These are phyloP conservation scores for Zoysia pacifica DNA, from an alignment of 176 grass and related monocot species.

Conservation along the genomic window DNA sequence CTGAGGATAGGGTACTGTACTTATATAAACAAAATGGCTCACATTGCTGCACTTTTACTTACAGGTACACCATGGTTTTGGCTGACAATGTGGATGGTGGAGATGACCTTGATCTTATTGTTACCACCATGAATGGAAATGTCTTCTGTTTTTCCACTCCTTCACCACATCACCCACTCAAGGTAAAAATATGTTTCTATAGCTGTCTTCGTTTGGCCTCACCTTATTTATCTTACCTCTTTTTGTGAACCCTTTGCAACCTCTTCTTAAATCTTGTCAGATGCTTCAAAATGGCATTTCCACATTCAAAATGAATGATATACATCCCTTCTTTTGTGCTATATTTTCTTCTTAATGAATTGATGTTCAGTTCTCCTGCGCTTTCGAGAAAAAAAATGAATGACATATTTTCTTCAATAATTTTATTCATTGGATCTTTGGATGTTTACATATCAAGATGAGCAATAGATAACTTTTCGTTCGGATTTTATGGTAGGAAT, in stretches of 20 bases:
- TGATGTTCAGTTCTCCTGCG: too few species aligned
- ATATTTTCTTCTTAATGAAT: too few species aligned
- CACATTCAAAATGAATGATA: not conserved
- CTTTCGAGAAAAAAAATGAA: not conserved
- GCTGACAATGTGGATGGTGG: slow-evolving; percentile 96
- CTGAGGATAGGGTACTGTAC: slow-evolving; percentile 16
- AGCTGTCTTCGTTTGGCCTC: slow-evolving; percentile 19
- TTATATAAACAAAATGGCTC: slow-evolving; percentile 11
- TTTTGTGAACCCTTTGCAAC: slow-evolving; percentile 18
- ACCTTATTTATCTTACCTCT: not conserved
- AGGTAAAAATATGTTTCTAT: slow-evolving; percentile 45
- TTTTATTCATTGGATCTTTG: not conserved
- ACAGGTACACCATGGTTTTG: slow-evolving; percentile 96
- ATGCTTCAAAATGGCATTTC: slow-evolving; percentile 9
- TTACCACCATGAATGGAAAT: slow-evolving; percentile 97
- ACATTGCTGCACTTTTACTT: slow-evolving; percentile 34
- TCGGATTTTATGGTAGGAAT: slow-evolving; percentile 61
- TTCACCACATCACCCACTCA: slow-evolving; percentile 91
- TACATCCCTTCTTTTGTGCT: not conserved
- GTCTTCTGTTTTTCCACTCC: slow-evolving; percentile 98
- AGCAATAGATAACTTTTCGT: not conserved
- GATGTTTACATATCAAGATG: slow-evolving; percentile 9
- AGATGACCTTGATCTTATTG: slow-evolving; percentile 97
- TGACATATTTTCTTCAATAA: not conserved
- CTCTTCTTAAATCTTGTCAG: slow-evolving; percentile 22